Percentiles rank a stretch among this genome's conserved stretches.
Conservation (phyloP, 768 basidiomycete genomes). For the Pulveroboletus sp. region DNA sequence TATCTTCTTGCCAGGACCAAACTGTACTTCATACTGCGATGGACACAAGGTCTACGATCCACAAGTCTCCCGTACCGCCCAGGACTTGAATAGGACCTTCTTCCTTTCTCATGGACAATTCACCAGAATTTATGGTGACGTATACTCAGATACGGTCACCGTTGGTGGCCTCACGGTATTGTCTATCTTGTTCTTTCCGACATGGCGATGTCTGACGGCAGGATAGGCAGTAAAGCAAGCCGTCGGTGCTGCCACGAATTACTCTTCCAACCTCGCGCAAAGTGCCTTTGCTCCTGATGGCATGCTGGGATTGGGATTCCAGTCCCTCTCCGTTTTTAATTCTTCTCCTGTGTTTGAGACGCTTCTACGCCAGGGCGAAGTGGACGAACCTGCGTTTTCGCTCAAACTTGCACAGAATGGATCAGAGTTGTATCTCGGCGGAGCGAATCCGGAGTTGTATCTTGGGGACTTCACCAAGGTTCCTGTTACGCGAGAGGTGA, state of each 20-base stretch:
- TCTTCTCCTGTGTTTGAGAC: no score
- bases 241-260: constrained; percentile 12
- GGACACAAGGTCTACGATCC: constrained; percentile 34
- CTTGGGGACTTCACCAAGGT: no score
- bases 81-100: constrained; percentile 1
- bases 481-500: no score
- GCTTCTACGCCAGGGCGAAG: no score
- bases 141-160: constrained; percentile 11
- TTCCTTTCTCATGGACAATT: not conserved
- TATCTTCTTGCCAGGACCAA: constrained; percentile 25
- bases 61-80: constrained; percentile 4
- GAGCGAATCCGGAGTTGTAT: no score
- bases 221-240: constrained; percentile 12
- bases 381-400: no score
- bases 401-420: no score
- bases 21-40: constrained; percentile 24
- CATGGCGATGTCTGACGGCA: not conserved
- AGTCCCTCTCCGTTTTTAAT: no score
- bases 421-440: no score
- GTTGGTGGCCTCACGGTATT: constrained; percentile 12
- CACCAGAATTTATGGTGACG: constrained; percentile 1
- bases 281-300: constrained; percentile 21
- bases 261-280: constrained; percentile 1
- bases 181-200: not conserved
- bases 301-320: no score